Conservation (phyloP, 2,329 filamentous ascomycete species). For the Stagonosporopsis tanaceti region DNA sequence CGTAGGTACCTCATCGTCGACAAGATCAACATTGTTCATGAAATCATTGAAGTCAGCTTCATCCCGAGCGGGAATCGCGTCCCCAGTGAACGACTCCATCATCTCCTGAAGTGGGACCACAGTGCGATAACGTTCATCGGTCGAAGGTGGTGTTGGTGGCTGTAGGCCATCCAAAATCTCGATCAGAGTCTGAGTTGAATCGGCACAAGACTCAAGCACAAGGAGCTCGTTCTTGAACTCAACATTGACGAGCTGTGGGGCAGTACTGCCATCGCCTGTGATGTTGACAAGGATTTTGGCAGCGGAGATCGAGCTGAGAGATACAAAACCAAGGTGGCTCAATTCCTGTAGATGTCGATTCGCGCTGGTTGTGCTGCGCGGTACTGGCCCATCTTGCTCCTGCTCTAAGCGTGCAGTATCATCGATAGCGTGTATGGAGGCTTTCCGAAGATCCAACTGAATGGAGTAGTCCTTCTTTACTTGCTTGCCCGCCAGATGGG, state of each 20-base stretch:
- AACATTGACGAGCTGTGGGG: constrained; percentile 74
- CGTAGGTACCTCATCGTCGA: constrained; percentile 52
- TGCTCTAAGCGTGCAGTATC: constrained; percentile 63
- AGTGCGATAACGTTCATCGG: constrained; percentile 85
- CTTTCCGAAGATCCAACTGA: constrained; percentile 76
- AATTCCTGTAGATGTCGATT: constrained; percentile 59
- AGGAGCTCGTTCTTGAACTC: constrained; percentile 86
- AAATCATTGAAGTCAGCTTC: constrained; percentile 61
- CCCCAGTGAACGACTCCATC: constrained; percentile 86
- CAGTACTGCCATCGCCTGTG: constrained; percentile 62
- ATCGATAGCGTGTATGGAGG: constrained; percentile 84
- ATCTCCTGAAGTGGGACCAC: constrained; percentile 87
- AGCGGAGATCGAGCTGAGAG: constrained; percentile 85
- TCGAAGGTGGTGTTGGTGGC: constrained; percentile 83
- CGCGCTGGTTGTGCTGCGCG: constrained; percentile 25
- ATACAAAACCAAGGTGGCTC: constrained; percentile 76
- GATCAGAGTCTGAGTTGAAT: constrained; percentile 93
- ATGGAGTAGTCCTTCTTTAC: constrained; percentile 71
- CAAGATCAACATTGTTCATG: constrained; percentile 49
- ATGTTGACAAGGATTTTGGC: constrained; percentile 74
- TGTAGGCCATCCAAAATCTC: constrained; percentile 78
- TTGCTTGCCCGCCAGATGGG: constrained; percentile 72
- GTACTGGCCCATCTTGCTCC: constrained; percentile 21
- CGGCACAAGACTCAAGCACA: constrained; percentile 92
- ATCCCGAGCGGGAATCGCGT: constrained; percentile 73